Conservation (phyloP, 495 filamentous ascomycete species). For the Aspergillus homomorphus region DNA sequence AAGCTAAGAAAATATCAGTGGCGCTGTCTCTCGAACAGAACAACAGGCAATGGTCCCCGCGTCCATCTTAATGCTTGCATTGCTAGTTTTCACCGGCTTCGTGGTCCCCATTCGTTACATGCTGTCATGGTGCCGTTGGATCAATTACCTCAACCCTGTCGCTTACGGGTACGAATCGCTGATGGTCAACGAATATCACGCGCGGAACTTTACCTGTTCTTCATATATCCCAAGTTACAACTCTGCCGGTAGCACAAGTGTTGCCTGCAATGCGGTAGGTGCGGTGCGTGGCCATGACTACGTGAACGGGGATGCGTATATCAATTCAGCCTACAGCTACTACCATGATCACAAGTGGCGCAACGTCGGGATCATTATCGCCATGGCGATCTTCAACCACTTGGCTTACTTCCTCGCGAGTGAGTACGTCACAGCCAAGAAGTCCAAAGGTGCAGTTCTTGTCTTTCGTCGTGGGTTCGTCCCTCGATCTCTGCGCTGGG, state of each 20-base stretch:
- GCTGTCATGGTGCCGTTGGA: slow-evolving; percentile 38
- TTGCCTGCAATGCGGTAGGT: slow-evolving; percentile 48
- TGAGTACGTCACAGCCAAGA: slow-evolving; percentile 33
- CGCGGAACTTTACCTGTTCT: slow-evolving; percentile 50
- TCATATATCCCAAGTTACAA: slow-evolving; percentile 50
- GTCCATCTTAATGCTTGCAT: slow-evolving; percentile 30
- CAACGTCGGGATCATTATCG: slow-evolving; percentile 59
- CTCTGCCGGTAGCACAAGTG: neutral
- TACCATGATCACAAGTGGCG: slow-evolving; percentile 52
- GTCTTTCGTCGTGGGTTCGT: slow-evolving; percentile 22
- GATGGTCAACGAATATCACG: slow-evolving; percentile 53
- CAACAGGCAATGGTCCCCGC: slow-evolving; percentile 43
- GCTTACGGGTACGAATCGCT: slow-evolving; percentile 34
- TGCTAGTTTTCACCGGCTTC: slow-evolving; percentile 37
- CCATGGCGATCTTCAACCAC: slow-evolving; percentile 52
- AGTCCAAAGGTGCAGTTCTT: slow-evolving; percentile 32
- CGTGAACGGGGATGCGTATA: slow-evolving; percentile 46
- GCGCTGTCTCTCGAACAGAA: slow-evolving; percentile 55
- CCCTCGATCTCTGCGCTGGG: too few species aligned
- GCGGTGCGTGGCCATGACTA: slow-evolving; percentile 38
- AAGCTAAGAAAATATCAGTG: too few species aligned
- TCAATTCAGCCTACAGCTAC: slow-evolving; percentile 47
- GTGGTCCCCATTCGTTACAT: slow-evolving; percentile 31
- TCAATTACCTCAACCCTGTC: slow-evolving; percentile 68
- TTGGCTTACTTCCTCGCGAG: slow-evolving; percentile 39